A percentile compares a stretch with the other conserved stretches of the same genome.
Conservation (phyloP, 1,139 yeast species). For the Candida gigantensis region DNA sequence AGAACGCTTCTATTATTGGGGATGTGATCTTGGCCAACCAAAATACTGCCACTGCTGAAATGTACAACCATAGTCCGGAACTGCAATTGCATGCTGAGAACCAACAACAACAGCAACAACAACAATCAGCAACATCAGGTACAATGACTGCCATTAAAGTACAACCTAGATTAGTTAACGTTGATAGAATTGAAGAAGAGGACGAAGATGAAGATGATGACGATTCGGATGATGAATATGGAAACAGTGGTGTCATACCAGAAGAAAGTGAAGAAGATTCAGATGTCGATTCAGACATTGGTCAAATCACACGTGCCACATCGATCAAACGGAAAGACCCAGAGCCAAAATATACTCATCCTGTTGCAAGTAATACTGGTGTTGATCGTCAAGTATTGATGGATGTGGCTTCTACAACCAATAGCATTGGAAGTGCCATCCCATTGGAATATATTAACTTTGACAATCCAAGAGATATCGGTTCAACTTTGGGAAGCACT, state of each 20-base stretch:
- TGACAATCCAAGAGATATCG: constrained; percentile 13
- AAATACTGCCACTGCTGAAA: constrained; percentile 13
- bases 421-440: constrained; percentile 6
- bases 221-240: constrained; percentile 23
- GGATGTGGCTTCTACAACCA: constrained; percentile 10
- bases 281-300: constrained; percentile 51
- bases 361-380: neutral
- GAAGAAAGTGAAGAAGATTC: constrained; percentile 32
- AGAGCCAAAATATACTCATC: neutral
- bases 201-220: constrained; percentile 24
- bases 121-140: constrained; percentile 11
- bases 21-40: constrained; percentile 38
- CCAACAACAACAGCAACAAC: constrained; percentile 1
- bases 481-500: constrained; percentile 9
- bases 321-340: constrained; percentile 26
- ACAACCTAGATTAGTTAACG: constrained; percentile 60
- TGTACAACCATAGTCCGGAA: constrained; percentile 3
- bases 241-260: constrained; percentile 1
- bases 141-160: constrained; percentile 73
- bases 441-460: constrained; percentile 10
- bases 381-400: constrained; percentile 18
- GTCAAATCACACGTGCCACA: constrained; percentile 48
- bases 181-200: constrained; percentile 53
- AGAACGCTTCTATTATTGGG: constrained; percentile 58
- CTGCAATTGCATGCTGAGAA: neutral